A percentile compares a stretch with the other conserved stretches of the same genome.
These are phyloP conservation scores for Candida boleticola DNA, from an alignment of 805 yeast species.

Conservation along the genomic window DNA sequence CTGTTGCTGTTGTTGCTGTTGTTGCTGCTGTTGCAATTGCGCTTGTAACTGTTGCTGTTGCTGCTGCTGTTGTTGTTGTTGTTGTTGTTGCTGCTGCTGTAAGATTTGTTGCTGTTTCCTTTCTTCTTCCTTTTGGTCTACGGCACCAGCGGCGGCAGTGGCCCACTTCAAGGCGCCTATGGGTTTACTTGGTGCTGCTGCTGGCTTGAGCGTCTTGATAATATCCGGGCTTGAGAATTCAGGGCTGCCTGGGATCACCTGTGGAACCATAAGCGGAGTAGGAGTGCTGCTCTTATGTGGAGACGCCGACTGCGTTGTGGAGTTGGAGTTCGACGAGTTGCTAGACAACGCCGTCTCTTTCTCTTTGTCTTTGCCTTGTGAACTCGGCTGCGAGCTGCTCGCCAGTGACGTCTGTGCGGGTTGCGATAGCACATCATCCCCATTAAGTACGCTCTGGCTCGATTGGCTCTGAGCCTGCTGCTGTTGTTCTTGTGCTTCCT, in stretches of 20 bases:
- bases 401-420: neutral
- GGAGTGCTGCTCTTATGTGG: slow-evolving; percentile 4
- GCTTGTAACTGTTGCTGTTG: slow-evolving; percentile 1
- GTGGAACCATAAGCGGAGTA: slow-evolving; percentile 1
- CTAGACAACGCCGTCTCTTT: neutral
- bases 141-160: slow-evolving; percentile 46
- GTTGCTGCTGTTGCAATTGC: slow-evolving; percentile 1
- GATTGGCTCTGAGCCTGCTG: neutral
- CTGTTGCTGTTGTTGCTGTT: neutral
- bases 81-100: neutral
- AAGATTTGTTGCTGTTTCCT: no score
- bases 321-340: neutral
- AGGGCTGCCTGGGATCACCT: slow-evolving; percentile 15
- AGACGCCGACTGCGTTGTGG: neutral
- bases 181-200: slow-evolving; percentile 52
- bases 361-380: slow-evolving; percentile 3
- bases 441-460: slow-evolving; percentile 1
- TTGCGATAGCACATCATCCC: neutral
- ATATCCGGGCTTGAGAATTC: slow-evolving; percentile 39
- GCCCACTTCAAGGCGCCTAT: slow-evolving; percentile 57
- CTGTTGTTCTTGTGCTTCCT: slow-evolving; percentile 1
- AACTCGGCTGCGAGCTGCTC: slow-evolving; percentile 4
- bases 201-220: slow-evolving; percentile 49
- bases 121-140: slow-evolving; percentile 5
- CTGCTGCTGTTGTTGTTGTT: slow-evolving; percentile 1